Evolutionary conservation across 805 yeast genomes (phyloP), one percentile per base, ranked within the genome.

Genomic region (Lachancea thermotolerans): DNA sequence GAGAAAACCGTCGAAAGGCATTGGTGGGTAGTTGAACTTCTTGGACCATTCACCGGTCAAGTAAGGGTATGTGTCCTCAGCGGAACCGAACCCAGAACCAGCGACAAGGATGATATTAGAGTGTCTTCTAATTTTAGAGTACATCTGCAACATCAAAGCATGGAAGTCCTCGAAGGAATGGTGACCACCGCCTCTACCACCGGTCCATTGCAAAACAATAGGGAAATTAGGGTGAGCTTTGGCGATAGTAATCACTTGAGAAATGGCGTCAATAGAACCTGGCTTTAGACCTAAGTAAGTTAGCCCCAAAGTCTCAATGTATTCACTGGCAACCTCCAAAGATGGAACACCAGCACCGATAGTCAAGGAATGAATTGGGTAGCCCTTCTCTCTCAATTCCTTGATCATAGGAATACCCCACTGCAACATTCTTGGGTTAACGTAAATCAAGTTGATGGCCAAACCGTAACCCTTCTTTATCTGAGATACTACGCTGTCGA

Each of bases 111-210:
- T 75, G 57, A 93, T 88, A 74, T 93, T 93, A 40, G 86, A 63
- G 60, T 89, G 83, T 71, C 88, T 84, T 78, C 99, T 85, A 60
- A 93, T 85, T 74, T 85, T 84, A 55, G 95, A 74, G 71, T 93
- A 93, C 91, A 93, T 93, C 69, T 88, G 96, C 63, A 93, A 72
- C 55, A 93, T 78, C 56, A 99, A 98, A 64, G 90, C 91, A 69
- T 93, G 99, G 93, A 91, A 89, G 72, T 93, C 99, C 76, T 93
- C 99, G 63, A 81, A 93, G 41, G 98, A 91, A 70, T 93, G 99
- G 68, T 93, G 99, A 64, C 99, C 99, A 78, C 99, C 99, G 73
- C 97, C 99, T 78, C 99, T 90, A 69, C 99, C 99, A 78, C 98
- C 99, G 49, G 99, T 93, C 99, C 99, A 93, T 75, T 93, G 99